Conservation (phyloP, 1,284 basidiomycete genomes). For the Malassezia sympodialis region DNA sequence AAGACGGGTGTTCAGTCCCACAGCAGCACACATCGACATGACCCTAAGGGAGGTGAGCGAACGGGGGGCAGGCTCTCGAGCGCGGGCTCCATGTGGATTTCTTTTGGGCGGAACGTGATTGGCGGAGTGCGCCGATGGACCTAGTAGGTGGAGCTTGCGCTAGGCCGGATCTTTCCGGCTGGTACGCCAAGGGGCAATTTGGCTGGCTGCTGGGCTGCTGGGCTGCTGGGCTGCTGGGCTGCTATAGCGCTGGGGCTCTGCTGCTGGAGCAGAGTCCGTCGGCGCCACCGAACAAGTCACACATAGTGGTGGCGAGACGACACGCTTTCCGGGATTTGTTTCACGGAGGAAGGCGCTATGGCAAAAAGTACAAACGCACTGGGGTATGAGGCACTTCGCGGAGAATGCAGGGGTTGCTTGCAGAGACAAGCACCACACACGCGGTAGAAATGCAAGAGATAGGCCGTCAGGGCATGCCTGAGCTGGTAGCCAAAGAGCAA, state of each 20-base stretch:
- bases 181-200: neutral
- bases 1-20: conserved; percentile 12
- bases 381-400: neutral
- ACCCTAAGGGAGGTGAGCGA: conserved; percentile 5
- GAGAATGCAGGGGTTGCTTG: neutral
- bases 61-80: neutral
- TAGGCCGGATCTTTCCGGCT: conserved; percentile 2
- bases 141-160: neutral
- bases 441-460: no score
- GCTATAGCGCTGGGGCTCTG: no score
- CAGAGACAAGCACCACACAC: neutral
- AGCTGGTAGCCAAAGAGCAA: no score
- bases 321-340: no score
- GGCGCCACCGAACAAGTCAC: no score
- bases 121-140: neutral
- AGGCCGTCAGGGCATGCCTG: no score
- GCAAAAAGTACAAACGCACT: neutral
- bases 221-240: no score
- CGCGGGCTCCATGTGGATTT: conserved; percentile 3
- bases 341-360: neutral
- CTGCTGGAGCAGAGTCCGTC: no score
- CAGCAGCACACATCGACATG: conserved; percentile 15
- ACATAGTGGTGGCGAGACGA: no score
- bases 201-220: no score
- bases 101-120: conserved; percentile 1